Percentiles rank a stretch among this genome's conserved stretches.
Conservation (phyloP, 2,329 filamentous ascomycete genomes). For the Fusarium chlamydosporum region DNA sequence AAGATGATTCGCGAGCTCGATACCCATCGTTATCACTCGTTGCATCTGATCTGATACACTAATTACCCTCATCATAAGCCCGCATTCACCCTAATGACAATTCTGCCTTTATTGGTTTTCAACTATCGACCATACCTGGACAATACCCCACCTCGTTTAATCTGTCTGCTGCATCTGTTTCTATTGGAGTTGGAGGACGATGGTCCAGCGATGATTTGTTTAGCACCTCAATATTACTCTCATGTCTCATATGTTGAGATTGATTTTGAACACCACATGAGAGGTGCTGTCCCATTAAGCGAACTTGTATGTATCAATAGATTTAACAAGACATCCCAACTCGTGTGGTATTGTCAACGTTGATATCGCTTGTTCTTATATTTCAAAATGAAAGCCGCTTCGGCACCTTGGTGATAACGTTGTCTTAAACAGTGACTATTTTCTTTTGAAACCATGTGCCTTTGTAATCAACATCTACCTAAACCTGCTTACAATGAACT, state of each 20-base stretch:
- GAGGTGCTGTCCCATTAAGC: slow-evolving; percentile 10
- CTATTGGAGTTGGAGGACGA: slow-evolving; percentile 36
- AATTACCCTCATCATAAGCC: not conserved
- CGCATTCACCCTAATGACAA: slow-evolving; percentile 15
- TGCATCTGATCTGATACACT: not conserved
- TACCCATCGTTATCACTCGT: not conserved
- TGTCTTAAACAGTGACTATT: slow-evolving; percentile 3
- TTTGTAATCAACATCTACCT: slow-evolving; percentile 51
- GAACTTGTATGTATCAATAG: slow-evolving; percentile 7
- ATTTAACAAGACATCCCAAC: not conserved
- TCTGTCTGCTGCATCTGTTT: slow-evolving; percentile 16
- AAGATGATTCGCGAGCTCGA: not conserved
- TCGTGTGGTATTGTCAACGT: not conserved
- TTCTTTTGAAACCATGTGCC: slow-evolving; percentile 39
- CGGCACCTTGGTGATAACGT: slow-evolving; percentile 6
- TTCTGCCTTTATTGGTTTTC: slow-evolving; percentile 16
- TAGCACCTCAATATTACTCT: slow-evolving; percentile 24
- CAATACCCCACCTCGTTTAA: slow-evolving; percentile 49
- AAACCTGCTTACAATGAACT: slow-evolving; percentile 51
- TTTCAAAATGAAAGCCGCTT: not conserved
- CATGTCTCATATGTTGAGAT: slow-evolving; percentile 15
- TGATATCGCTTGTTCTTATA: slow-evolving; percentile 19
- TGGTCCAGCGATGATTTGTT: slow-evolving; percentile 39
- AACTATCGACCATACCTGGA: slow-evolving; percentile 42
- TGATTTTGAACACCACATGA: slow-evolving; percentile 14